phyloP scores from a whole-genome alignment of 345 rosid species.

The Acer campestre region DNA sequence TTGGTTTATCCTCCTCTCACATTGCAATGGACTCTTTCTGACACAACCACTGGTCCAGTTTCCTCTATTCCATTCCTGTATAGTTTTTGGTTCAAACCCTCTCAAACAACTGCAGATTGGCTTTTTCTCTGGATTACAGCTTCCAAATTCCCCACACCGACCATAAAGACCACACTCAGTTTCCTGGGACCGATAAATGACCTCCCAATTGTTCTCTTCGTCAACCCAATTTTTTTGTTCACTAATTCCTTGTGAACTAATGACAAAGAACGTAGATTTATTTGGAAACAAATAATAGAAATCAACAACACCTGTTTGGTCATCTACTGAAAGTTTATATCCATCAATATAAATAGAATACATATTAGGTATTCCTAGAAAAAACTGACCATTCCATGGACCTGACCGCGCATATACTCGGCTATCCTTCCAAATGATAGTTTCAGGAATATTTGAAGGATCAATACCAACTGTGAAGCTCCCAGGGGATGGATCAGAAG shows the following conservation, averaged over 20 bases:
- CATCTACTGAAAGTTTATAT: constrained; percentile 17
- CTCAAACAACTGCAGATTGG: constrained; percentile 52
- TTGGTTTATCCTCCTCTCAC: constrained; percentile 25
- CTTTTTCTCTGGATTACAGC: constrained; percentile 29
- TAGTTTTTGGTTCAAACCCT: constrained; percentile 51
- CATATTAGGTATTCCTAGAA: constrained; percentile 36
- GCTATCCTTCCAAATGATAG: constrained; percentile 45
- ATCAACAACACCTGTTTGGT: constrained; percentile 26
- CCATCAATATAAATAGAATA: constrained; percentile 33
- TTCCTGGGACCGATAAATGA: not conserved
- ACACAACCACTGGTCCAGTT: constrained; percentile 58
- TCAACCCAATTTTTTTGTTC: constrained; percentile 24
- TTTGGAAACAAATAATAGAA: constrained; percentile 3
- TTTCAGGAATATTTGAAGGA: constrained; percentile 32
- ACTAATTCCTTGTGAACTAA: constrained; percentile 40
- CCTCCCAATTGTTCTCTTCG: constrained; percentile 17
- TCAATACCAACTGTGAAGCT: constrained; percentile 39
- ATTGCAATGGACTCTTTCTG: constrained; percentile 36
- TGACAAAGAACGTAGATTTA: constrained; percentile 7
- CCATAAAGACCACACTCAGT: constrained; percentile 50
- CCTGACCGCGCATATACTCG: constrained; percentile 49
- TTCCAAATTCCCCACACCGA: constrained; percentile 51
- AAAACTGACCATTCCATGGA: constrained; percentile 62
- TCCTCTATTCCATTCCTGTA: constrained; percentile 43
- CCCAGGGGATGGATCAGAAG: constrained; percentile 57